Evolutionary conservation across 495 filamentous ascomycete genomes (phyloP).

Genomic region (Daldinia childiae): DNA sequence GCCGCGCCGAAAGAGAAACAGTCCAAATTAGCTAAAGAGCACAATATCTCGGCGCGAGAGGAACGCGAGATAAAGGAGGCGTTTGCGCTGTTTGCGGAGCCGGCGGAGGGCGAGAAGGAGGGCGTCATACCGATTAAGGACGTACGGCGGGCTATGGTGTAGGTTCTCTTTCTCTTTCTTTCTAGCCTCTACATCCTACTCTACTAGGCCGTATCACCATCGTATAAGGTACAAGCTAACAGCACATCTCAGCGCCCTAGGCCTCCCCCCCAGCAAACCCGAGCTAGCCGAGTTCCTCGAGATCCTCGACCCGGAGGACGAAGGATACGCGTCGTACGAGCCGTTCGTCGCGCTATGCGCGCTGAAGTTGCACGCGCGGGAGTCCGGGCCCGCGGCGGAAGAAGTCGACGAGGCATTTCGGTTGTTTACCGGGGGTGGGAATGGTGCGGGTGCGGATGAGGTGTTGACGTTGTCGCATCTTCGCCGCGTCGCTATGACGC

Average conservation of each 20-base stretch:
- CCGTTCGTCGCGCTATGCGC: slow-evolving; percentile 87
- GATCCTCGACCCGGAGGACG: slow-evolving; percentile 80
- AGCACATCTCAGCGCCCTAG: slow-evolving; percentile 68
- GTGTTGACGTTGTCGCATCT: slow-evolving; percentile 78
- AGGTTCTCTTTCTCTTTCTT: slow-evolving; percentile 40
- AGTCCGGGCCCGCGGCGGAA: slow-evolving; percentile 55
- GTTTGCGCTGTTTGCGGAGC: slow-evolving; percentile 81
- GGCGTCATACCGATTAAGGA: slow-evolving; percentile 80
- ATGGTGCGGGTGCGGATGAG: slow-evolving; percentile 30
- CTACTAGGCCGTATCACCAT: not conserved
- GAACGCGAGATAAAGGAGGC: slow-evolving; percentile 92
- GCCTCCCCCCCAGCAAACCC: slow-evolving; percentile 68
- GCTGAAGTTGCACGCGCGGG: slow-evolving; percentile 73
- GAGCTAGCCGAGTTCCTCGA: slow-evolving; percentile 80
- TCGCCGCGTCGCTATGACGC: slow-evolving; percentile 77
- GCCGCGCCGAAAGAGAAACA: slow-evolving; percentile 50
- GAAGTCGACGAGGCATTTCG: slow-evolving; percentile 84
- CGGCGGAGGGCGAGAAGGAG: slow-evolving; percentile 72
- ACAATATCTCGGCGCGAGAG: slow-evolving; percentile 82
- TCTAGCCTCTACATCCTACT: not conserved
- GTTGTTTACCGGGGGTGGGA: slow-evolving; percentile 68
- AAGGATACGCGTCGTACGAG: slow-evolving; percentile 77
- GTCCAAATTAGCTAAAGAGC: slow-evolving; percentile 88
- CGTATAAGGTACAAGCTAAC: not conserved
- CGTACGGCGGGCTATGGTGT: slow-evolving; percentile 86